A percentile compares a stretch with the other conserved stretches of the same genome.
phyloP scores from a whole-genome alignment of 768 basidiomycete species.

The Boletus huronensis region DNA sequence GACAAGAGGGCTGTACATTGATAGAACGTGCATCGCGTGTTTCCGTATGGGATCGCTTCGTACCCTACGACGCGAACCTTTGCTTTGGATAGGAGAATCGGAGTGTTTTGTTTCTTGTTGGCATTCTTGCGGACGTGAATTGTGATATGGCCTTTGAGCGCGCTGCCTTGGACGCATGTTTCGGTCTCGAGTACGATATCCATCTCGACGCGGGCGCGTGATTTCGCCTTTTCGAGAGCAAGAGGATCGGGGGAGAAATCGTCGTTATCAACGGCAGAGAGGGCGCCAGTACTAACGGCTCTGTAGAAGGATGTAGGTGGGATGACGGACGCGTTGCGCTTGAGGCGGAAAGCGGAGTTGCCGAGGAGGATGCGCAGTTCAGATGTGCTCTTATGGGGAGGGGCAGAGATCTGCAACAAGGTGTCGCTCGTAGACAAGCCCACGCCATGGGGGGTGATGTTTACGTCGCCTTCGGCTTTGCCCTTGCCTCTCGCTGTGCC shows the following conservation, averaged over 20 bases:
- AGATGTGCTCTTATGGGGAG: slow-evolving; percentile 47
- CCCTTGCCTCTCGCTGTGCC: slow-evolving; percentile 4
- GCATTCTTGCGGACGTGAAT: slow-evolving; percentile 55
- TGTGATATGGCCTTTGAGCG: slow-evolving; percentile 65
- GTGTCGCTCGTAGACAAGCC: slow-evolving; percentile 48
- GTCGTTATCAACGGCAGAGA: slow-evolving; percentile 6
- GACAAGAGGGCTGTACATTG: slow-evolving; percentile 61
- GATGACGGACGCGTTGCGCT: slow-evolving; percentile 47
- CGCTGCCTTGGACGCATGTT: slow-evolving; percentile 75
- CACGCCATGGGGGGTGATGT: slow-evolving; percentile 10
- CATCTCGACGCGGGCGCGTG: slow-evolving; percentile 73
- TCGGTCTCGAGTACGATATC: slow-evolving; percentile 77
- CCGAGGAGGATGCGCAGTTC: slow-evolving; percentile 66
- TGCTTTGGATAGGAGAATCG: slow-evolving; percentile 65
- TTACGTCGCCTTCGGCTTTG: slow-evolving; percentile 4
- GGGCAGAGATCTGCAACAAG: slow-evolving; percentile 48
- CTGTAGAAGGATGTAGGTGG: slow-evolving; percentile 22
- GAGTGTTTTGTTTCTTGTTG: slow-evolving; percentile 46
- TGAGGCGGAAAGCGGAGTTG: slow-evolving; percentile 53
- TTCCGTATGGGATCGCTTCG: slow-evolving; percentile 60
- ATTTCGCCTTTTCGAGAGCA: slow-evolving; percentile 66
- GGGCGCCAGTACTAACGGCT: slow-evolving; percentile 1
- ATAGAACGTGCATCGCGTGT: slow-evolving; percentile 76
- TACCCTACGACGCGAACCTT: slow-evolving; percentile 85
- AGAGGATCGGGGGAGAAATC: slow-evolving; percentile 30